These are phyloP conservation scores for Babesia ovis DNA, from an alignment of 169 alveolate species.

Conservation along the genomic window DNA sequence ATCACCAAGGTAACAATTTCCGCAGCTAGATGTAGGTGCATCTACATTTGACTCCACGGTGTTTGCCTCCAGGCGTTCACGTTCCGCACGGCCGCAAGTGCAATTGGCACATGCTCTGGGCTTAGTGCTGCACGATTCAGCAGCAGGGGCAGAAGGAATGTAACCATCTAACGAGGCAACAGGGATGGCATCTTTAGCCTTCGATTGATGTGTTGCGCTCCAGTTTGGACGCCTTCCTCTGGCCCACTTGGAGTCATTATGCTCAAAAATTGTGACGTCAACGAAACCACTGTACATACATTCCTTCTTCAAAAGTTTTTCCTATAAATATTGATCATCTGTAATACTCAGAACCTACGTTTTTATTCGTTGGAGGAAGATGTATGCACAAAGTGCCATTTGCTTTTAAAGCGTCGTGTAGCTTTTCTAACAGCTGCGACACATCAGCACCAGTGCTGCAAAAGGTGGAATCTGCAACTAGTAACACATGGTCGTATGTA, in stretches of 20 bases:
- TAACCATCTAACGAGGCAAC: conserved; percentile 53
- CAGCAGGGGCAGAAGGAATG: conserved; percentile 54
- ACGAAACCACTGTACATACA: conserved; percentile 58
- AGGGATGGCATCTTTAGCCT: not conserved
- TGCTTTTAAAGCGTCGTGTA: conserved; percentile 32
- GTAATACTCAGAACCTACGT: not conserved
- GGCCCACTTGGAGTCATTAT: conserved; percentile 15
- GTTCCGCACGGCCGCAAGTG: conserved; percentile 91
- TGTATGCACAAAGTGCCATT: conserved; percentile 40
- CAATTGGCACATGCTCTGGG: conserved; percentile 94
- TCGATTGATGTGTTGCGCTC: not conserved
- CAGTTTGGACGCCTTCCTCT: conserved; percentile 58
- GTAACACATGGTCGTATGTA: conserved; percentile 21
- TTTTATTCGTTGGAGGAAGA: conserved; percentile 10
- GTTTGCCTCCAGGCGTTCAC: conserved; percentile 77
- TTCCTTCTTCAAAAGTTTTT: conserved; percentile 39
- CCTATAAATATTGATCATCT: not conserved
- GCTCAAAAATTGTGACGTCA: conserved; percentile 29
- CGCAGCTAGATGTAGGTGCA: conserved; percentile 87
- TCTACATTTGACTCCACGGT: conserved; percentile 77
- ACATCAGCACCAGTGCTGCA: conserved; percentile 43
- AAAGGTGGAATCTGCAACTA: conserved; percentile 16
- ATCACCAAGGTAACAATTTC: conserved; percentile 92
- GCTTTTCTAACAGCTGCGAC: conserved; percentile 24
- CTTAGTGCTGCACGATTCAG: conserved; percentile 84